Evolutionary conservation across 2,329 filamentous ascomycete genomes (phyloP), one percentile per base, ranked within the genome.

Genomic region (Daldinia sp.): DNA sequence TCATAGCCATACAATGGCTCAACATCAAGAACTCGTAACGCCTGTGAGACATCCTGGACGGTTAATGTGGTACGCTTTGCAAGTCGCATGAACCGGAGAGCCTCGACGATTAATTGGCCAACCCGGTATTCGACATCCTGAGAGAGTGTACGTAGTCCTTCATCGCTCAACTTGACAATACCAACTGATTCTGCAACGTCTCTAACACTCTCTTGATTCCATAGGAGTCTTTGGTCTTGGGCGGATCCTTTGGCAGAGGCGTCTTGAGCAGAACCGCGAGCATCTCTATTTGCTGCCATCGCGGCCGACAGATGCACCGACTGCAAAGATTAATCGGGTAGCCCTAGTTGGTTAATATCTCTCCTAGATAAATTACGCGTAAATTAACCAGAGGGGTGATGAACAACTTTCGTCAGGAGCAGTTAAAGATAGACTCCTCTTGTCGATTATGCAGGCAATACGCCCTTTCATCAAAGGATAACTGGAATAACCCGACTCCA

Each of bases 1-100:
- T 98, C 94, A 79, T 99, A 99, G 17, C 95, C 95, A 74, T 97
- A 97, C 1, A 98, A 85, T 1, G 95, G 95, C 78, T 99, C 95
- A 21, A 97, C 92, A 72, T 98, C 93, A 50, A 99, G 83, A 9
- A 94, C 88, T 65, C 88, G 88, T 67, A 99, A 81, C 3, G 95
- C 95, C 69, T 94, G 89, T 47, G 92, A 89, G 58, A 97, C 87
- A 78, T 99, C 95, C 73, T 94, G 91, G 50, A 95, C 96, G 17
- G 90, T 93, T 68, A 99, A 82, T 0, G 91, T 90, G 1, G 93
- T 97, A 66, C 95, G 89, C 76, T 92, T 91, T 19, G 90, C 88
- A 72, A 94, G 91, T 71, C 93, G 92, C 95, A 99, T 99, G 77
- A 96, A 95, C 75, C 96, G 96, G 71, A 98, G 84, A 2, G 94